Base-by-base conservation (phyloP, 1,139 yeast genomes). In the Pichia norvegensis region DNA sequence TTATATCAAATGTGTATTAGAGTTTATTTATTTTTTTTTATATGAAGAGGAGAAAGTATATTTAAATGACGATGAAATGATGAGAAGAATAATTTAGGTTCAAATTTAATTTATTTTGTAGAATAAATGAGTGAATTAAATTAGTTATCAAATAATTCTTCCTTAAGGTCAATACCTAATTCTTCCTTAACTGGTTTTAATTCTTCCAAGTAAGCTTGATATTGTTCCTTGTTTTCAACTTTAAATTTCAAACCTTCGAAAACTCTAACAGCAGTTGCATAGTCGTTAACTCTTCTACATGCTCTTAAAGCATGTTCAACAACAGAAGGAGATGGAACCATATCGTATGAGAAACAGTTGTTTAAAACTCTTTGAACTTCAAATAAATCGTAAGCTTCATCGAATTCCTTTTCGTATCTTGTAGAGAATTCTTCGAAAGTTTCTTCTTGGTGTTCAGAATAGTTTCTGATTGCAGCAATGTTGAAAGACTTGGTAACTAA, bases 281-380 rank as follows among this genome's bases (percentile, higher is more conserved):
- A 86, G 73, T 92, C 98, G 70, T 94, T 88, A 57, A 92, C 97
- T 73, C 98, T 86, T 80, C 98, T 88, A 63, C 97, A 92, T 46
- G 98, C 98, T 72, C 85, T 83, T 67, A 92, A 79, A 45, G 98
- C 98, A 73, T 85, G 85, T 72, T 87, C 96, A 64, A 92, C 78
- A 54, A 92, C 97, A 51, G 85, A 81, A 56, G 98, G 98, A 35
- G 98, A 94, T 57, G 98, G 98, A 48, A 92, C 98, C 69, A 94
- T 80, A 73, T 92, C 98, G 75, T 92, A 92, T 20, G 97, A 85
- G 74, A 92, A 92, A 69, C 95, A 88, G 76, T 92, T 94, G 81
- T 94, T 92, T 67, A 94, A 79, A 55, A 83, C 85, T 68, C 92
- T 73, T 72, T 87, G 97, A 52, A 92, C 97, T 75, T 92, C 99